Conservation (phyloP, 2,329 filamentous ascomycete species). For the Trichophyton schoenleinii region DNA sequence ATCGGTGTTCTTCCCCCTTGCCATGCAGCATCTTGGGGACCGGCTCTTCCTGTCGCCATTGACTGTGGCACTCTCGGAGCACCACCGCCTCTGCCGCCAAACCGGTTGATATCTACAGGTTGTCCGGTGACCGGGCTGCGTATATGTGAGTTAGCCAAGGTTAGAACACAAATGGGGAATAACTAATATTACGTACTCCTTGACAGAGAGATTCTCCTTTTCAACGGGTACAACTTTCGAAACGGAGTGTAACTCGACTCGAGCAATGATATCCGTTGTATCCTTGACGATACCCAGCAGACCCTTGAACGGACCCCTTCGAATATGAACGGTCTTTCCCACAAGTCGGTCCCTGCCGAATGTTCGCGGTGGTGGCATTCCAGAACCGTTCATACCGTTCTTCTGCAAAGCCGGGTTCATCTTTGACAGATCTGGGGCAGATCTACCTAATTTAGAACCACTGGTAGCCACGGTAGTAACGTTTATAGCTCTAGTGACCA, state of each 20-base stretch:
- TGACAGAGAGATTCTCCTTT: constrained; percentile 70
- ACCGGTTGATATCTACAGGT: constrained; percentile 56
- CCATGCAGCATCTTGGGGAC: constrained; percentile 38
- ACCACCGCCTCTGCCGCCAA: constrained; percentile 26
- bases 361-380: constrained; percentile 58
- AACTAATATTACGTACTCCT: constrained; percentile 48
- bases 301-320: constrained; percentile 81
- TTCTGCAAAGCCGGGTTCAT: constrained; percentile 87
- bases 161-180: not conserved
- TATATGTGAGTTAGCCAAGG: constrained; percentile 13
- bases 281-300: constrained; percentile 92
- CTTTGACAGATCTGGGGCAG: constrained; percentile 62
- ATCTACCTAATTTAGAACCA: constrained; percentile 57
- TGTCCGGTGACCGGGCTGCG: constrained; percentile 53
- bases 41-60: constrained; percentile 34
- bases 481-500: constrained; percentile 73
- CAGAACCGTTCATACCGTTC: constrained; percentile 44
- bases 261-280: constrained; percentile 70
- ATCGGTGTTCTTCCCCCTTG: constrained; percentile 58
- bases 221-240: constrained; percentile 78
- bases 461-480: constrained; percentile 90
- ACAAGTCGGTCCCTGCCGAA: constrained; percentile 71
- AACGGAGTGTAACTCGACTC: constrained; percentile 89
- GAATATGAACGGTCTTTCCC: constrained; percentile 82
- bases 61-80: constrained; percentile 37